phyloP scores from a whole-genome alignment of 192 early-diverging fungal species.

The Phycomyces blakesleeanus region DNA sequence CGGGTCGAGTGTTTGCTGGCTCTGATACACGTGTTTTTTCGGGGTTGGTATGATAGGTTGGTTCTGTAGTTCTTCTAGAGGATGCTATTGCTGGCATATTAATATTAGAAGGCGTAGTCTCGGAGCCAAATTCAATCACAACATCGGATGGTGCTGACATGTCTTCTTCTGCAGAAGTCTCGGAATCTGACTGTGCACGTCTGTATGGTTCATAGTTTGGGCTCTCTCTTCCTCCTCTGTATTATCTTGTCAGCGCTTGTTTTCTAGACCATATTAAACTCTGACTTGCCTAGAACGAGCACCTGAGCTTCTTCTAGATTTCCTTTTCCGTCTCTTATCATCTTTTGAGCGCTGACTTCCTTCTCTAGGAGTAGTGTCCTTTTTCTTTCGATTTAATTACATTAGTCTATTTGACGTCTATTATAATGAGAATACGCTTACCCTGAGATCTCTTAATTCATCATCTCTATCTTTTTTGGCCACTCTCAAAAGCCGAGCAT shows the following conservation, averaged over 20 bases:
- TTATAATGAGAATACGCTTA: neutral
- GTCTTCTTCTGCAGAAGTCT: conserved; percentile 21
- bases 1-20: neutral
- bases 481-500: conserved; percentile 33
- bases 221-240: conserved; percentile 17
- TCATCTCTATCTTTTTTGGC: conserved; percentile 39
- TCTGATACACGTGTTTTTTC: neutral
- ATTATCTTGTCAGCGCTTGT: neutral
- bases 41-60: neutral
- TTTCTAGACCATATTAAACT: neutral
- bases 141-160: conserved; percentile 14
- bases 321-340: neutral
- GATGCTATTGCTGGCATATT: neutral
- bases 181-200: conserved; percentile 18
- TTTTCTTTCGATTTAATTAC: neutral
- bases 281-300: neutral
- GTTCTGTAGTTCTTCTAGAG: neutral
- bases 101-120: neutral
- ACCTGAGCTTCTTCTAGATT: neutral
- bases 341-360: neutral
- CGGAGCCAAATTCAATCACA: conserved; percentile 38
- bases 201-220: conserved; percentile 38
- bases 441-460: conserved; percentile 26
- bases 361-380: neutral
- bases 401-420: neutral